phyloP scores from a whole-genome alignment of 108 stramenopile species.

The Skeletonema costatum region DNA sequence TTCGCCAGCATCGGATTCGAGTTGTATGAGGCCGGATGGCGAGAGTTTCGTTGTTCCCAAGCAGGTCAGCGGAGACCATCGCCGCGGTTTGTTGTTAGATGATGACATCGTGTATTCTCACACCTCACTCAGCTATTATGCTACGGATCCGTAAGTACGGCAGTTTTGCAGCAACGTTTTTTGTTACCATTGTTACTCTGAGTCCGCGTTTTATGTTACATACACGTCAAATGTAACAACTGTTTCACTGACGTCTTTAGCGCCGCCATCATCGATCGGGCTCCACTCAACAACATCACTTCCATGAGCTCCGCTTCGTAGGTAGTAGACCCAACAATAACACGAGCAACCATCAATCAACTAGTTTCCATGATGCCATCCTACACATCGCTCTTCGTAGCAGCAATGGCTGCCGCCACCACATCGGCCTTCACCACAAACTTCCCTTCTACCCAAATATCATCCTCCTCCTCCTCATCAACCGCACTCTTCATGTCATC shows the following conservation, averaged over 20 bases:
- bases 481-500: constrained; percentile 1
- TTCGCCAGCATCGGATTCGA: constrained; percentile 66
- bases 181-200: constrained; percentile 8
- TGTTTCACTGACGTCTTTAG: neutral
- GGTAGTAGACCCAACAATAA: neutral
- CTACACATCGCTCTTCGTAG: constrained; percentile 7
- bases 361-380: neutral
- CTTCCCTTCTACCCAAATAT: neutral
- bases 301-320: neutral
- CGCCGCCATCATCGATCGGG: too few species aligned
- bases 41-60: constrained; percentile 65
- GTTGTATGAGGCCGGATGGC: constrained; percentile 69
- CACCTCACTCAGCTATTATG: too few species aligned
- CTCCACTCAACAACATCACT: neutral
- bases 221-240: neutral
- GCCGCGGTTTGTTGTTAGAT: constrained; percentile 9
- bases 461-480: neutral
- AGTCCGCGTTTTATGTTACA: neutral
- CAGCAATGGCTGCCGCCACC: constrained; percentile 7
- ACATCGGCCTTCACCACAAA: constrained; percentile 13
- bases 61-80: constrained; percentile 79
- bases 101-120: neutral
- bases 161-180: too few species aligned
- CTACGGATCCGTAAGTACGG: too few species aligned
- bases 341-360: neutral